Evolutionary conservation across 208 protist genomes (phyloP), one percentile per base, ranked within the genome.

Genomic region (Wallacemonas rigidus): DNA sequence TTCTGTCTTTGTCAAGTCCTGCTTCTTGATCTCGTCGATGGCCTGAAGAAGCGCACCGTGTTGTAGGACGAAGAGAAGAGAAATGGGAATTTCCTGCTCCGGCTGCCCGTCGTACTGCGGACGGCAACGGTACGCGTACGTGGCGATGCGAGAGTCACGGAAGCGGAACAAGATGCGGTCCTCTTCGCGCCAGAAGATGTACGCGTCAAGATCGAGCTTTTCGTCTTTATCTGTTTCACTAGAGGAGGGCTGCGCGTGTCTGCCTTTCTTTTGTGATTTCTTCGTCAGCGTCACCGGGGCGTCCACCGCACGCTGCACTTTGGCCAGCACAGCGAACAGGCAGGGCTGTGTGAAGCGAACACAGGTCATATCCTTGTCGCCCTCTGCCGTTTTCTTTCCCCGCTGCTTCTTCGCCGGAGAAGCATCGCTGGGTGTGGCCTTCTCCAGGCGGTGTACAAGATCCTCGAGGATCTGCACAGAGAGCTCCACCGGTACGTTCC

Each of bases 141-240:
- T 79, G 14, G 92, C 90, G 36, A 97, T 83, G n/a, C 89, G 86
- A 70, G 83, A 89, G 70, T 97, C 92, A 62, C 92, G 84, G 72
- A 87, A 87, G 6, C 82, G 75, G 57, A 89, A 97, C 11, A 97
- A 57, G 35, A 94, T 73, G 50, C 73, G 72, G 47, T 94, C 92
- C 79, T 97, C 90, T 79, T 94, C 85, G n/a, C 89, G 82, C 90
- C 92, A 97, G 67, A 97, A 97, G 62, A 93, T 75, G 71, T 91
- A 95, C 51, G 84, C 70, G 14, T 56, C 72, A 17, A 93, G 75
- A 67, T 92, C 88, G n/a, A 81, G 76, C 35, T 72, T 63, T 36
- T 81, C 74, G 12, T 53, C 60, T 71, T 62, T 76, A 45, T 54
- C 51, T 39, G 70, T 63, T 51, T 77, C 71, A 60, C 63, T 40